Evolutionary conservation across 148 eudicot species (phyloP).

Genomic region (Persicaria maculosa): DNA sequence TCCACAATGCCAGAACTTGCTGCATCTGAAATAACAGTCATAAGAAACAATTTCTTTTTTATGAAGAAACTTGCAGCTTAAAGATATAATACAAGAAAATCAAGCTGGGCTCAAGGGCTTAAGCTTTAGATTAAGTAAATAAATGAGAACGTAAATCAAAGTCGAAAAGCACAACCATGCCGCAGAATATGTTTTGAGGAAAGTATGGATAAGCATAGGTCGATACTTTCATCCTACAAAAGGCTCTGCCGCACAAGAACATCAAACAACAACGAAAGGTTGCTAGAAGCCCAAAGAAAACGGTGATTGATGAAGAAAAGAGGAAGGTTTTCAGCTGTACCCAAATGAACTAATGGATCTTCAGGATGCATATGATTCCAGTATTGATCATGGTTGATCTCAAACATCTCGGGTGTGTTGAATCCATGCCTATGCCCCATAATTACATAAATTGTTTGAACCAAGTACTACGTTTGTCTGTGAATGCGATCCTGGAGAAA

Average conservation of each 20-base stretch:
- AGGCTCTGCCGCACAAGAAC: neutral
- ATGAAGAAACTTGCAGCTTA: neutral
- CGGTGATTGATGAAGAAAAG: slow-evolving; percentile 5
- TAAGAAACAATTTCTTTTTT: neutral
- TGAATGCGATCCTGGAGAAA: neutral
- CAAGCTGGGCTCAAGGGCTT: neutral
- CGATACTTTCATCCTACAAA: neutral
- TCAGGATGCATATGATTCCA: slow-evolving; percentile 56
- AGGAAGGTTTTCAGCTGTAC: slow-evolving; percentile 24
- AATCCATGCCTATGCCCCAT: slow-evolving; percentile 66
- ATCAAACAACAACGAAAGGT: neutral
- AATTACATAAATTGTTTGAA: slow-evolving; percentile 10
- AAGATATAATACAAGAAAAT: neutral
- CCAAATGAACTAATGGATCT: slow-evolving; percentile 49
- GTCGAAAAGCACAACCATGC: neutral
- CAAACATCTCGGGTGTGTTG: slow-evolving; percentile 47
- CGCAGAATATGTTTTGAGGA: neutral
- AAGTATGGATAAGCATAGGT: neutral
- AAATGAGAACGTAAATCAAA: neutral
- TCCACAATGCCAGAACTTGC: slow-evolving; percentile 44
- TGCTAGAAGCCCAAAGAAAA: neutral
- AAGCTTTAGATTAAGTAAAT: neutral
- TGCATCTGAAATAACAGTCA: slow-evolving; percentile 21
- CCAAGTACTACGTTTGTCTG: neutral
- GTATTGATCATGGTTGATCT: slow-evolving; percentile 49